phyloP scores from a whole-genome alignment of 768 basidiomycete genomes.

The Trametes cinnabarina region DNA sequence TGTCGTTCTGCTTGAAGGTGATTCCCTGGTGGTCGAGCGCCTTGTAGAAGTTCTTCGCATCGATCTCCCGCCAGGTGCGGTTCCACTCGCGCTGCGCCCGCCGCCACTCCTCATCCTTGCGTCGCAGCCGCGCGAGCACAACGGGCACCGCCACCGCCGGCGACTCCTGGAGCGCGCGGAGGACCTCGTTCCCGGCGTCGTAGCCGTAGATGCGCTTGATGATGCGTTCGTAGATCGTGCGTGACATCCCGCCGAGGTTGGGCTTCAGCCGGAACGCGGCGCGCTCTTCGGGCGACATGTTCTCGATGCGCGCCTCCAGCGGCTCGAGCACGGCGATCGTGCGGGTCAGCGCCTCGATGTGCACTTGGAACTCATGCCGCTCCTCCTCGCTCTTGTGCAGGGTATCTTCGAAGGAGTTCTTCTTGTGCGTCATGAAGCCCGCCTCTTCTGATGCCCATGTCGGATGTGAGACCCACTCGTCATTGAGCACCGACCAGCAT shows the following conservation, averaged over 20 bases:
- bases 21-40: slow-evolving; percentile 95
- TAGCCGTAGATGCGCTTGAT: slow-evolving; percentile 93
- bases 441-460: slow-evolving; percentile 98
- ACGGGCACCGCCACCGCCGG: slow-evolving; percentile 91
- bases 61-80: slow-evolving; percentile 94
- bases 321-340: slow-evolving; percentile 93
- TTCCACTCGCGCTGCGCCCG: slow-evolving; percentile 93
- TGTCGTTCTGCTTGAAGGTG: slow-evolving; percentile 93
- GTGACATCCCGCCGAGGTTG: slow-evolving; percentile 86
- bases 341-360: slow-evolving; percentile 84
- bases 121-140: slow-evolving; percentile 82
- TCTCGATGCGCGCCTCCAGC: slow-evolving; percentile 75
- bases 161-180: slow-evolving; percentile 86
- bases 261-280: slow-evolving; percentile 76
- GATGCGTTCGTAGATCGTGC: slow-evolving; percentile 85
- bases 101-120: slow-evolving; percentile 97
- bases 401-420: slow-evolving; percentile 94
- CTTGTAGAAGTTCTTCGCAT: slow-evolving; percentile 98
- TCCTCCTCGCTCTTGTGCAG: slow-evolving; percentile 98
- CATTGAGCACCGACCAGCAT: slow-evolving; percentile 94
- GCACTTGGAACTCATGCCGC: slow-evolving; percentile 95
- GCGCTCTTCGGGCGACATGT: slow-evolving; percentile 88
- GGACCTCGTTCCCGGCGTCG: slow-evolving; percentile 71
- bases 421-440: slow-evolving; percentile 92
- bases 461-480: slow-evolving; percentile 97